Evolutionary conservation across 2,329 filamentous ascomycete species (phyloP).

Genomic region (Phialemoniopsis sp.): DNA sequence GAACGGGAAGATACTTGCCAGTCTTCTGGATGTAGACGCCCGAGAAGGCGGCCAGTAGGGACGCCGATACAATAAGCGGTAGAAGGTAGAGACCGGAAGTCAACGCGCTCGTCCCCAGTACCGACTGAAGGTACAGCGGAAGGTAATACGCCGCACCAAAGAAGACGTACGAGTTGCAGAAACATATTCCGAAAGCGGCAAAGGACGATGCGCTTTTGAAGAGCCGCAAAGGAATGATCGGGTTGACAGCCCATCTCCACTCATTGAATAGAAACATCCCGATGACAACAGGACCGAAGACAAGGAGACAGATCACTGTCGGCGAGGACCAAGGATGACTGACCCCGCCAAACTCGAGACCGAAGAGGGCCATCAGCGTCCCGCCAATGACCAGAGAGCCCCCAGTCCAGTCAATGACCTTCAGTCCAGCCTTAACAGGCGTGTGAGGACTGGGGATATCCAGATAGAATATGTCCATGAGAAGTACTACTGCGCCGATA

Average conservation of each 20-base stretch:
- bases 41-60: not conserved
- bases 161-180: slow-evolving; percentile 71
- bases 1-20: slow-evolving; percentile 37
- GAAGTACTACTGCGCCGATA: slow-evolving; percentile 32
- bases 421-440: slow-evolving; percentile 55
- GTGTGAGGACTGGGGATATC: slow-evolving; percentile 66
- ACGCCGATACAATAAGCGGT: slow-evolving; percentile 56
- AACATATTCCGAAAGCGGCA: slow-evolving; percentile 61
- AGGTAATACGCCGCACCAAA: slow-evolving; percentile 75
- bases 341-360: slow-evolving; percentile 62
- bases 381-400: slow-evolving; percentile 48
- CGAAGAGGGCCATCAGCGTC: slow-evolving; percentile 66
- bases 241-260: slow-evolving; percentile 67
- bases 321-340: slow-evolving; percentile 69
- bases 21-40: slow-evolving; percentile 1
- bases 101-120: slow-evolving; percentile 63
- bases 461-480: slow-evolving; percentile 54
- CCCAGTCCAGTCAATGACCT: slow-evolving; percentile 58
- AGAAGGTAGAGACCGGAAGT: slow-evolving; percentile 70
- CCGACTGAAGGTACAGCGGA: slow-evolving; percentile 78
- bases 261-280: slow-evolving; percentile 69
- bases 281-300: slow-evolving; percentile 66
- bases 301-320: slow-evolving; percentile 70
- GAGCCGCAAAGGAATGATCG: slow-evolving; percentile 69
- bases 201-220: slow-evolving; percentile 65